Evolutionary conservation across 805 yeast genomes (phyloP), one percentile per base, ranked within the genome.

Genomic region (Candida anglica): DNA sequence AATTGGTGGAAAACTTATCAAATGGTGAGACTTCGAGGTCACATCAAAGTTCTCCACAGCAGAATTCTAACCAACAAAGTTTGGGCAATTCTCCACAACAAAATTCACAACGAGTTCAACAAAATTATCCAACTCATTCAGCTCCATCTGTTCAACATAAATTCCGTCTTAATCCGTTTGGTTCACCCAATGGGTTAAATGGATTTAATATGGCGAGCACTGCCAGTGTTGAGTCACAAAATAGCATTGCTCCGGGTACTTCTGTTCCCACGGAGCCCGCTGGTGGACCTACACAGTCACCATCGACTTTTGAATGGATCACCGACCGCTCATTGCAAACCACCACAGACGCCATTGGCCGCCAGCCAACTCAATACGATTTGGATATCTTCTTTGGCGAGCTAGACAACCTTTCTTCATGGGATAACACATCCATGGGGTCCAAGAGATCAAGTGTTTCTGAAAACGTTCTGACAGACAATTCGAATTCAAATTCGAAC

Each of bases 331-430:
- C n/a, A n/a, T n/a, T n/a, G n/a, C n/a, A 33, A 29, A 33, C 34
- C 13, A 22, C 28, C 19, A 23, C 19, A 11, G 10, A 4, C 16
- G 23, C 5, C 18, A 19, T 18, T 30, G 27, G 6, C 16, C 28
- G 23, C 33, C 30, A 14, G 41, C 27, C 20, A 14, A 20, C 13
- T n/a, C 32, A 38, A 13, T 40, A 41, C 23, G 52, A 52, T 21
- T 44, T 77, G 35, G 71, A 68, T 18, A 52, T 57, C 14, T 77
- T 77, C 48, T 75, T 77, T 47, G 61, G 61, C 32, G 74, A 74
- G 36, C 53, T 76, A 37, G 69, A 67, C 17, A 60, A 58, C 31
- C 36, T 52, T 23, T 51, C 58, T 9, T 22, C 32, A 6, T n/a
- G n/a, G n/a, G n/a, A n/a, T n/a, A n/a, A n/a, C n/a, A n/a, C n/a